Evolutionary conservation across 2,329 filamentous ascomycete genomes (phyloP).

Genomic region (Ceratocystis destructans): DNA sequence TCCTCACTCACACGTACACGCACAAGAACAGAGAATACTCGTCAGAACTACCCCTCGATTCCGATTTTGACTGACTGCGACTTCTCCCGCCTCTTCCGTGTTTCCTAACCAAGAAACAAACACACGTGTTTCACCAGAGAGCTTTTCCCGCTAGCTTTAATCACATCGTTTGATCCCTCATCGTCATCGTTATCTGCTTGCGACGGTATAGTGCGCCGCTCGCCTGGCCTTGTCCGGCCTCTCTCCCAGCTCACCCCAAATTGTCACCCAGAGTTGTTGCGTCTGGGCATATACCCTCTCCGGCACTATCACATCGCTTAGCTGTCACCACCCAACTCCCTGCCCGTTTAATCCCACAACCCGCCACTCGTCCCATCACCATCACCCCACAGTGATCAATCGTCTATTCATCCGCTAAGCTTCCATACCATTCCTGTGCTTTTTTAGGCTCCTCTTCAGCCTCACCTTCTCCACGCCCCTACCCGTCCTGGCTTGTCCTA

Average conservation of each 20-base stretch:
- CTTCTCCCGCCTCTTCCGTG: not conserved
- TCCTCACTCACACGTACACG: not conserved
- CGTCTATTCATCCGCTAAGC: not conserved
- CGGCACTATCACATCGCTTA: no score
- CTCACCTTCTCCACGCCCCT: not conserved
- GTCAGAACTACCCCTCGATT: not conserved
- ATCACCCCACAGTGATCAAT: not conserved
- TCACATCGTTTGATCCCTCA: not conserved
- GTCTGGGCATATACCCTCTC: no score
- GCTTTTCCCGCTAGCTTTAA: no score
- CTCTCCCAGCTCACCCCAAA: no score
- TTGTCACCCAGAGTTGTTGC: no score
- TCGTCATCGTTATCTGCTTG: not conserved
- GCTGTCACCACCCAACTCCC: no score
- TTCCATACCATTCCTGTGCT: not conserved
- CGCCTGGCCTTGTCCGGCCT: no score
- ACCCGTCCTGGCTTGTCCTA: conserved; percentile 6
- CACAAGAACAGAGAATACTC: not conserved
- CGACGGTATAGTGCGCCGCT: no score
- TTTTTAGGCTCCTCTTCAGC: not conserved
- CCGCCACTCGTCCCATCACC: not conserved
- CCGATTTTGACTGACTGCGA: not conserved
- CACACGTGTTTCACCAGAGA: not conserved
- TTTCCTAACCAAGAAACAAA: not conserved
- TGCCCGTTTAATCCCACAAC: not conserved